Evolutionary conservation across 2,329 filamentous ascomycete genomes (phyloP), one percentile per base, ranked within the genome.

Genomic region (Botrytis squamosa): DNA sequence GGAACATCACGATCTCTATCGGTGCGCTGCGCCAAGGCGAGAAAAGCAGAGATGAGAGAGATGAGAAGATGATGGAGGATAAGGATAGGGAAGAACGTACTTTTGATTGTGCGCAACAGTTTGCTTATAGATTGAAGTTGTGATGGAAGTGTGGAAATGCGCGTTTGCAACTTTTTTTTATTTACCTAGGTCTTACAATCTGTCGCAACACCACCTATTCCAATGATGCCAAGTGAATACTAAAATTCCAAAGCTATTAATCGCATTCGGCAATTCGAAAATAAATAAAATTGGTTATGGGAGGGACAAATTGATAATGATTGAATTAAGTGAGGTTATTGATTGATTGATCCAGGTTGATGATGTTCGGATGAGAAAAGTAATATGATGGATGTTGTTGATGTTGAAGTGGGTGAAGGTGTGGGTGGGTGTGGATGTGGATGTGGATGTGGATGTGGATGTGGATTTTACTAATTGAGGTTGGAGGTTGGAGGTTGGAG

Each of bases 181-280:
- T 6, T 59, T 36, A n/a, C 49, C 49, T 40, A n/a, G 38, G 22
- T 69, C 38, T 57, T 57, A 29, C 20, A 59, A 25, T 59, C 60
- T 59, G 49, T 70, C 52, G 67, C 67, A 70, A 70, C 36, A 66
- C 62, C 38, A 66, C 62, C 38, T 36, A 72, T 44, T 65, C 46
- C 62, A 72, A 72, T 12, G 49, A 25, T 72, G 52, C 40, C 40
- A 72, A 60, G 65, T 68, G 38, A 62, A 72, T 42, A 14, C 4
- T 40, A 42, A 12, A 42, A 42, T 38, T 60, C 4, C 59, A 66
- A 68, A 68, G 63, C 52, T 60, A 49, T 68, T 60, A 42, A 62
- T 72, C 40, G 63, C 71, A 72, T 68, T 72, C 63, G 63, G 52
- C 63, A 68, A 46, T 60, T 44, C 14, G n/a, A 8, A 36, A 22